Evolutionary conservation across 1,139 yeast genomes (phyloP).

Genomic region (Magnusiomyces paraingens): DNA sequence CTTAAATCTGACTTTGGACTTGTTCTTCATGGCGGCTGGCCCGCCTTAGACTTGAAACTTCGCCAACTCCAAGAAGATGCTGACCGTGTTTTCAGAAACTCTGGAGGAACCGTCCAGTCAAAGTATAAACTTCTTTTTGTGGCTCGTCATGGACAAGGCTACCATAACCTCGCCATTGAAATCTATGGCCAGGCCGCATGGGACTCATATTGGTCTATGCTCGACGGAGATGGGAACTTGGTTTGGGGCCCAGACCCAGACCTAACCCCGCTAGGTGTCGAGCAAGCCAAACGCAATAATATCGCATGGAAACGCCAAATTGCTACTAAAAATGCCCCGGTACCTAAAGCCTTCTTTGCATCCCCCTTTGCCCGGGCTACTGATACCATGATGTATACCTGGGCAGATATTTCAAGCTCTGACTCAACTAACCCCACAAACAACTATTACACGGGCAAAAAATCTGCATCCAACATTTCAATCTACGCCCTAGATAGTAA

Average conservation of each 20-base stretch:
- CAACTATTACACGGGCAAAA: background rate
- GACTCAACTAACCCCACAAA: background rate
- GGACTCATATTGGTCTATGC: slow-evolving; percentile 53
- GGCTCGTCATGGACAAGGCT: slow-evolving; percentile 78
- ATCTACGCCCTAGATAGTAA: background rate
- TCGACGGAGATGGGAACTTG: slow-evolving; percentile 50
- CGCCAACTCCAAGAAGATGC: slow-evolving; percentile 36
- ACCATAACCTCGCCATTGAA: slow-evolving; percentile 56
- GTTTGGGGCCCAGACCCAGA: slow-evolving; percentile 66
- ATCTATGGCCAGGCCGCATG: slow-evolving; percentile 54
- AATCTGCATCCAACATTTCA: no score
- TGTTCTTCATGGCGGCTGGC: slow-evolving; percentile 40
- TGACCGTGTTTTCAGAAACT: slow-evolving; percentile 14
- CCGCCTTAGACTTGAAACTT: slow-evolving; percentile 26
- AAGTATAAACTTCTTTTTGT: slow-evolving; percentile 51
- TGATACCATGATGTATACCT: slow-evolving; percentile 51
- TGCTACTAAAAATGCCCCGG: slow-evolving; percentile 40
- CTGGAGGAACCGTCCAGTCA: slow-evolving; percentile 25
- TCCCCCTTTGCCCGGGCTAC: slow-evolving; percentile 63
- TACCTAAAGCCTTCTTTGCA: slow-evolving; percentile 50
- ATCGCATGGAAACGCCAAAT: slow-evolving; percentile 43
- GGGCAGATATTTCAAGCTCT: slow-evolving; percentile 40
- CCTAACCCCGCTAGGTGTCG: slow-evolving; percentile 53
- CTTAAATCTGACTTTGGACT: slow-evolving; percentile 45
- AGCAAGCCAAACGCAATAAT: slow-evolving; percentile 44